Evolutionary conservation across 495 filamentous ascomycete genomes (phyloP).

Genomic region (Achaetomiella virescens): DNA sequence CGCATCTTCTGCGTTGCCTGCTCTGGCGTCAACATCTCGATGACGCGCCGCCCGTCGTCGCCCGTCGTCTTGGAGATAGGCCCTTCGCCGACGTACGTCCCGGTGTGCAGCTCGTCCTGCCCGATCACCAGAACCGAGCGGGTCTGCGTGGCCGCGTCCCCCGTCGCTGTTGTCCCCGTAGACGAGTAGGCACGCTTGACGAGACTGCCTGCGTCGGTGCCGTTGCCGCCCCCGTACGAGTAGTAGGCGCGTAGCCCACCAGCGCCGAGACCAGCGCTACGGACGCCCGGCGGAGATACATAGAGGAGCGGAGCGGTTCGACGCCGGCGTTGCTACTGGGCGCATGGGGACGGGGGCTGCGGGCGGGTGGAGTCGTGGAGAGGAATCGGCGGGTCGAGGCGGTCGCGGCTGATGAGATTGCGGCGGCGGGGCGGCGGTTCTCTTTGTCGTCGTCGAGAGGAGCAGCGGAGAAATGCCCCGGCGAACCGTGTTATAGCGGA

Average conservation of each 20-base stretch:
- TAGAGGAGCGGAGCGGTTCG: constrained; percentile 43
- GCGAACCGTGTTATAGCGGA: constrained; percentile 34
- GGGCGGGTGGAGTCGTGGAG: constrained; percentile 16
- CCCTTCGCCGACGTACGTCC: constrained; percentile 68
- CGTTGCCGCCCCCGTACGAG: constrained; percentile 34
- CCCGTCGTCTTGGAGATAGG: constrained; percentile 83
- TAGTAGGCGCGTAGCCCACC: constrained; percentile 48
- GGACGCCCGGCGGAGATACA: constrained; percentile 43
- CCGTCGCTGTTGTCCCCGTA: constrained; percentile 13
- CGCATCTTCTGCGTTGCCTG: constrained; percentile 87
- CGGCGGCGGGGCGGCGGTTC: constrained; percentile 14
- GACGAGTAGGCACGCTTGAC: constrained; percentile 25
- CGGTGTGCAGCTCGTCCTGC: constrained; percentile 76
- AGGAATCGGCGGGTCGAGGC: constrained; percentile 16
- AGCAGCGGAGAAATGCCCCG: constrained; percentile 23
- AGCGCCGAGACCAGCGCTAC: constrained; percentile 41
- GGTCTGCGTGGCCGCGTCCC: constrained; percentile 24
- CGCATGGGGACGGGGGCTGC: constrained; percentile 17
- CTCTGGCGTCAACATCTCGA: constrained; percentile 95
- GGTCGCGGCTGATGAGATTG: neutral
- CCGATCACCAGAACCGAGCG: constrained; percentile 66
- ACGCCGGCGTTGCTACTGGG: constrained; percentile 6
- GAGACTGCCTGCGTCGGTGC: constrained; percentile 21
- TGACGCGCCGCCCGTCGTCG: constrained; percentile 67
- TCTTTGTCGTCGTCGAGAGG: constrained; percentile 12